Evolutionary conservation across 1,284 basidiomycete genomes (phyloP).

Genomic region (Rhodotorula sp.): DNA sequence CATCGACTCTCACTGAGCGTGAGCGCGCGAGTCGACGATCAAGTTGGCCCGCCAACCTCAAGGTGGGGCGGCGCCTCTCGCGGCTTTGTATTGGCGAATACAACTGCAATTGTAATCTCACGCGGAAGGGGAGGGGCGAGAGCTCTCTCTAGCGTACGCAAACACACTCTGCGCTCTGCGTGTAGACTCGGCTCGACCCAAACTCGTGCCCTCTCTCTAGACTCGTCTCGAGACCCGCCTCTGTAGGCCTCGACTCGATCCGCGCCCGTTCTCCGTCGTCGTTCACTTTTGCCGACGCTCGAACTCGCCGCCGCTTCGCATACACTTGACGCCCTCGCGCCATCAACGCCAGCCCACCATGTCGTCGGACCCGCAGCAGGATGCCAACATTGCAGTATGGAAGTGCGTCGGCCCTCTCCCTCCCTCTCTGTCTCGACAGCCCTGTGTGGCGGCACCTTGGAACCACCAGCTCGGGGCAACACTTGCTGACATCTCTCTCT

Average conservation of each 20-base stretch:
- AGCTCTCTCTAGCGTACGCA: too few species aligned
- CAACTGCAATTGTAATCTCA: too few species aligned
- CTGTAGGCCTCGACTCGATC: too few species aligned
- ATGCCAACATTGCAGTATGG: slow-evolving; percentile 56
- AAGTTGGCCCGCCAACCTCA: too few species aligned
- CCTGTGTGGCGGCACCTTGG: neutral
- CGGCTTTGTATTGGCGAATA: too few species aligned
- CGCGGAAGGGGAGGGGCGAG: too few species aligned
- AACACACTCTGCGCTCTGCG: too few species aligned
- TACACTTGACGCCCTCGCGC: neutral
- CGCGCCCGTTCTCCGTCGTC: neutral
- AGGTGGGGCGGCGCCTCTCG: too few species aligned
- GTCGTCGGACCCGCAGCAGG: slow-evolving; percentile 30
- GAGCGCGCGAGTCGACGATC: neutral
- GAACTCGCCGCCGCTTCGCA: neutral
- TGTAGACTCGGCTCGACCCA: too few species aligned
- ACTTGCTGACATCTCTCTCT: neutral
- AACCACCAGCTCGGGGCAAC: neutral
- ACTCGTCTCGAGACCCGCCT: too few species aligned
- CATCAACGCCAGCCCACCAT: neutral
- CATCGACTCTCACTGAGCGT: neutral
- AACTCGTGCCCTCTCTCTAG: too few species aligned
- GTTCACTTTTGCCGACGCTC: neutral
- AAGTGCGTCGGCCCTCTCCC: slow-evolving; percentile 14
- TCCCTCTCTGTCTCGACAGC: neutral